Evolutionary conservation across 208 protist genomes (phyloP).

Genomic region (Blechomonas ayalai): DNA sequence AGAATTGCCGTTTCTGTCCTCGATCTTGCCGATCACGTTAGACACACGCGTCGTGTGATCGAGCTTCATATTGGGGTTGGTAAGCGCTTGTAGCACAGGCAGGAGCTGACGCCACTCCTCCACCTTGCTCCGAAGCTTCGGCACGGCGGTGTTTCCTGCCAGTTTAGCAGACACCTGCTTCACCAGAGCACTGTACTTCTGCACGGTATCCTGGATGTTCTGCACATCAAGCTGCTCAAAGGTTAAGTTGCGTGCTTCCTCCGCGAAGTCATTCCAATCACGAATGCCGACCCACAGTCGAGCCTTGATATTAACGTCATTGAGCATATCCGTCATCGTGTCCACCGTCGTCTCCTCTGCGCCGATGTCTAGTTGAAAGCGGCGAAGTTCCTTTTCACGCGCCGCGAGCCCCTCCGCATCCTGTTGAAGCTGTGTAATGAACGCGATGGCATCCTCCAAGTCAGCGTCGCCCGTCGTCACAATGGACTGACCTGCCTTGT

Average conservation of each 20-base stretch:
- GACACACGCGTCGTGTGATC: slow-evolving; percentile 79
- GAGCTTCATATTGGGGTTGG: slow-evolving; percentile 89
- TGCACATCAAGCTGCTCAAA: slow-evolving; percentile 76
- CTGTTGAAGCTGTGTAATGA: slow-evolving; percentile 70
- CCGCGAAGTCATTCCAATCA: slow-evolving; percentile 80
- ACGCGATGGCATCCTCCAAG: slow-evolving; percentile 73
- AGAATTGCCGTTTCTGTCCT: slow-evolving; percentile 43
- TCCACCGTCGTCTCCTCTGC: slow-evolving; percentile 87
- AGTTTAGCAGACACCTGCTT: slow-evolving; percentile 90
- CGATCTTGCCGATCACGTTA: slow-evolving; percentile 56
- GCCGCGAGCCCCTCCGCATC: slow-evolving; percentile 77
- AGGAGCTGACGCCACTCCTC: slow-evolving; percentile 92
- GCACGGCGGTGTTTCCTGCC: slow-evolving; percentile 72
- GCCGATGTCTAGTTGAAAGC: slow-evolving; percentile 86
- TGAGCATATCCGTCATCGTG: slow-evolving; percentile 87
- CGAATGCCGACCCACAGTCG: slow-evolving; percentile 78
- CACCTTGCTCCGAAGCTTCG: slow-evolving; percentile 74
- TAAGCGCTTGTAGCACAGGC: slow-evolving; percentile 90
- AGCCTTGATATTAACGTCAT: slow-evolving; percentile 89
- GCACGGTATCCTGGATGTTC: slow-evolving; percentile 66
- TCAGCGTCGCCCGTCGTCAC: slow-evolving; percentile 79
- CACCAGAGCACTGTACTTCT: slow-evolving; percentile 80
- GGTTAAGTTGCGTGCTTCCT: slow-evolving; percentile 39
- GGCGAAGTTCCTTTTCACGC: slow-evolving; percentile 81
- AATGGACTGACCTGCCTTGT: slow-evolving; percentile 81